phyloP scores from a whole-genome alignment of 805 yeast species.

The Debaryomyces tyrocola region DNA sequence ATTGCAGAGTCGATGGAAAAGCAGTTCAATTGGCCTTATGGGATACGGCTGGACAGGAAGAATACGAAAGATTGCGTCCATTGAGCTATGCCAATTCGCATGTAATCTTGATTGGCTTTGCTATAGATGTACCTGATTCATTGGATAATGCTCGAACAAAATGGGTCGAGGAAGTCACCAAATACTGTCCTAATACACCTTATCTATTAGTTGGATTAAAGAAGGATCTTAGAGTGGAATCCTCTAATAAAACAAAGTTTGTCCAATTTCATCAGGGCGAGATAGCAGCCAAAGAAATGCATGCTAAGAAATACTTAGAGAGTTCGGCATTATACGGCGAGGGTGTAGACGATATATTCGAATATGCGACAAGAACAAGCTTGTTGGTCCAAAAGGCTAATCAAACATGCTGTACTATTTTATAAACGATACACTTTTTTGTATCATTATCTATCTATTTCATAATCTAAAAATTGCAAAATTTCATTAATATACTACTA shows the following conservation, averaged over 20 bases:
- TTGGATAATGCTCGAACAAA: constrained; percentile 77
- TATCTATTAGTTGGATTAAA: constrained; percentile 79
- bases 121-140: constrained; percentile 82
- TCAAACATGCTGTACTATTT: constrained; percentile 34
- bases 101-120: constrained; percentile 81
- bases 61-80: constrained; percentile 86
- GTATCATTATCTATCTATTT: no score
- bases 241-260: constrained; percentile 37
- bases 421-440: constrained; percentile 10
- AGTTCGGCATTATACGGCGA: constrained; percentile 93
- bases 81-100: constrained; percentile 86
- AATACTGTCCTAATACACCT: constrained; percentile 81
- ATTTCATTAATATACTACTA: no score
- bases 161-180: constrained; percentile 83
- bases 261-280: constrained; percentile 65
- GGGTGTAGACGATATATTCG: constrained; percentile 93
- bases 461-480: no score
- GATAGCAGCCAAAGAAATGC: constrained; percentile 70
- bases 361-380: constrained; percentile 84
- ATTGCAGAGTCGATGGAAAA: constrained; percentile 91
- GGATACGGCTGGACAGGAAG: constrained; percentile 98
- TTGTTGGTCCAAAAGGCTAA: constrained; percentile 43
- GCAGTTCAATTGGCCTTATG: constrained; percentile 85
- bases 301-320: constrained; percentile 81
- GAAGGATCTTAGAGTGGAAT: constrained; percentile 65